Conservation (phyloP, 306 rosid genomes). For the Begonia masoniana region DNA sequence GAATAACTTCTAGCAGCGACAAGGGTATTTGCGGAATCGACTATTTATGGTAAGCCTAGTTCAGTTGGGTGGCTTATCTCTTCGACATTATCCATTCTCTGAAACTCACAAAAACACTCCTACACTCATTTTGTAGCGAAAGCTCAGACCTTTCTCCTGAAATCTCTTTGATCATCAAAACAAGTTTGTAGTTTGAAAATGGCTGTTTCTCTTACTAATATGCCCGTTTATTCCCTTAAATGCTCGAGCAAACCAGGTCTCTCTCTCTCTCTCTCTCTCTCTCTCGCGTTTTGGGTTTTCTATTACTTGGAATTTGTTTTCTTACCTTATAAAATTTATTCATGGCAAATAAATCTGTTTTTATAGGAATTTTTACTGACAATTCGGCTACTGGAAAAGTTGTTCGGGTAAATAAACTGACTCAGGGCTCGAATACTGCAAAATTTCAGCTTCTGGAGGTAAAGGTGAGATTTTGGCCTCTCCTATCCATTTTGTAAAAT, state of each 20-base stretch:
- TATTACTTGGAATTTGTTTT: constrained; percentile 6
- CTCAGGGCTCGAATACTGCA: constrained; percentile 43
- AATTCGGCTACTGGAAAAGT: constrained; percentile 36
- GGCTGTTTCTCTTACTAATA: constrained; percentile 40
- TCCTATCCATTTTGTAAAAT: not conserved
- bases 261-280: constrained; percentile 1
- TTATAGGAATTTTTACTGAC: constrained; percentile 29
- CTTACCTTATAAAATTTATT: not conserved
- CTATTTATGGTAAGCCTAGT: too few species aligned
- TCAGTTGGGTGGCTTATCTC: too few species aligned
- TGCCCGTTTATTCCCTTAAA: constrained; percentile 48
- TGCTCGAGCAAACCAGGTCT: constrained; percentile 64
- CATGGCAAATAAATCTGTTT: not conserved
- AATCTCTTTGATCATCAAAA: not conserved
- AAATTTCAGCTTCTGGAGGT: constrained; percentile 48
- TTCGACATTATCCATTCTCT: too few species aligned
- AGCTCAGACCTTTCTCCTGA: constrained; percentile 1
- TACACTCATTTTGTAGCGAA: not conserved
- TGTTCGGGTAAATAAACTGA: constrained; percentile 32
- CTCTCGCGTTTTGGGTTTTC: not conserved
- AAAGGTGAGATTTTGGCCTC: constrained; percentile 39
- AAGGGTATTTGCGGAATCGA: too few species aligned
- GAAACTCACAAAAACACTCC: too few species aligned
- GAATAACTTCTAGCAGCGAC: too few species aligned
- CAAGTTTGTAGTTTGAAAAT: constrained; percentile 17